phyloP scores from a whole-genome alignment of 176 grass and related monocot species.

The Miscanthus lutarioriparius region DNA sequence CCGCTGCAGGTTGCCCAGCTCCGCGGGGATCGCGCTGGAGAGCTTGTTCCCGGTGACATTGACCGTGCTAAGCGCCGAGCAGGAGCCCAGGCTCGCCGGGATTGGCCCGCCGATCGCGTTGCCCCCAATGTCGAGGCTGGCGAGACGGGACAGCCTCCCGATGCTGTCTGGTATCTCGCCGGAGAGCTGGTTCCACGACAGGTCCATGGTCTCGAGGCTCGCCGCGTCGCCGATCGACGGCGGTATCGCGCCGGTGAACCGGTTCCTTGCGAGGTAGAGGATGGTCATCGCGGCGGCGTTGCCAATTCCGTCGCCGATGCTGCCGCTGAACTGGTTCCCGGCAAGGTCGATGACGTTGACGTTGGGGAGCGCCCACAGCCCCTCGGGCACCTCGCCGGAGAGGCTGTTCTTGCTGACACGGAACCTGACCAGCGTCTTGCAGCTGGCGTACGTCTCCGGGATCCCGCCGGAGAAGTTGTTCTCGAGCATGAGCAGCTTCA shows the following conservation, averaged over 20 bases:
- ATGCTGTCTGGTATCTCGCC: constrained; percentile 67
- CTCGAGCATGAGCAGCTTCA: constrained; percentile 76
- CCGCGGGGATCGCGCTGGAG: constrained; percentile 51
- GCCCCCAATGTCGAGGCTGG: constrained; percentile 31
- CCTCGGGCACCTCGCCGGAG: constrained; percentile 65
- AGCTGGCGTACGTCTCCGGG: constrained; percentile 61
- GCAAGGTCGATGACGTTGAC: constrained; percentile 59
- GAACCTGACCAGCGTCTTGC: constrained; percentile 55
- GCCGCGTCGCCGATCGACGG: constrained; percentile 44
- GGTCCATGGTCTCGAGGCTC: constrained; percentile 41
- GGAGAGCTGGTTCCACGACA: constrained; percentile 57
- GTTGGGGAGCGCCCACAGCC: constrained; percentile 68
- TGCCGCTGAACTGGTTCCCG: constrained; percentile 60
- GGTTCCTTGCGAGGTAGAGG: constrained; percentile 44
- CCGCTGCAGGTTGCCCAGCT: constrained; percentile 48
- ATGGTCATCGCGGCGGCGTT: constrained; percentile 40
- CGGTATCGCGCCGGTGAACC: constrained; percentile 66
- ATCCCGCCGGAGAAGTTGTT: constrained; percentile 75
- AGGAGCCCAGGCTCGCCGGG: constrained; percentile 62
- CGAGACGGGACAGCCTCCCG: constrained; percentile 42
- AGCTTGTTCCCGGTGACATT: constrained; percentile 62
- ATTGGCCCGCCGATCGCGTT: constrained; percentile 58
- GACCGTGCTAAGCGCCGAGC: constrained; percentile 51
- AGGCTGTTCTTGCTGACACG: constrained; percentile 74
- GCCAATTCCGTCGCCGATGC: constrained; percentile 46